Conservation (phyloP, 2,329 filamentous ascomycete genomes). For the Monosporascus sp. region DNA sequence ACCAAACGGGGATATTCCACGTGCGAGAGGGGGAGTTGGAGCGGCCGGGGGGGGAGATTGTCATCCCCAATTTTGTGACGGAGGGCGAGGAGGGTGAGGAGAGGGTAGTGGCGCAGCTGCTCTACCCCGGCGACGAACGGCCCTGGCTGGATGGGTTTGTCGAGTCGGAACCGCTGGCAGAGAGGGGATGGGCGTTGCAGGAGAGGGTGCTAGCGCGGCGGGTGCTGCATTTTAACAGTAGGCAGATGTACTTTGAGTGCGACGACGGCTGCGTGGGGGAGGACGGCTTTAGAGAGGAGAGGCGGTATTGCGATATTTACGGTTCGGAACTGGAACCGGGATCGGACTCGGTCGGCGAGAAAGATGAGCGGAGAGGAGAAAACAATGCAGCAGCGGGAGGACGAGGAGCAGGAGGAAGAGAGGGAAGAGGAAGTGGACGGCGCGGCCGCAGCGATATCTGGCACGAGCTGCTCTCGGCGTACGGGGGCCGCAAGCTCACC, state of each 20-base stretch:
- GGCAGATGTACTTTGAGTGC: slow-evolving; percentile 5
- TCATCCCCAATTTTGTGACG: too few relatives aligned
- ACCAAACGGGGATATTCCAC: too few relatives aligned
- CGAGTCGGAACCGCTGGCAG: not conserved
- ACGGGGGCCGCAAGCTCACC: slow-evolving; percentile 6
- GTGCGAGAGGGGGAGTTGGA: too few relatives aligned
- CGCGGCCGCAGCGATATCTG: not conserved
- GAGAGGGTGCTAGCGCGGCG: slow-evolving; percentile 2
- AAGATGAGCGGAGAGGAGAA: too few relatives aligned
- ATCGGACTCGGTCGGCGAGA: too few relatives aligned
- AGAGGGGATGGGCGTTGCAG: slow-evolving; percentile 2
- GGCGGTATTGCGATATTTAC: not conserved
- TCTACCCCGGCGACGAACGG: not conserved
- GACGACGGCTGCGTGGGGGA: slow-evolving; percentile 1
- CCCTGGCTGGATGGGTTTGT: not conserved
- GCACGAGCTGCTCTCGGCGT: not conserved
- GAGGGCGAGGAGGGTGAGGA: too few relatives aligned
- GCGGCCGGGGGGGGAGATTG: too few relatives aligned
- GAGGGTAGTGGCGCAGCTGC: too few relatives aligned
- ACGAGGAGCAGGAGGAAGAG: too few relatives aligned
- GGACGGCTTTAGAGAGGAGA: not conserved
- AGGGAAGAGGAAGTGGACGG: too few relatives aligned
- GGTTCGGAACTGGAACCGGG: too few relatives aligned
- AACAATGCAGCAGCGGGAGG: too few relatives aligned
- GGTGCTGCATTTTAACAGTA: slow-evolving; percentile 1